phyloP scores from a whole-genome alignment of 2,329 filamentous ascomycete species.

The Paramyrothecium sp. region DNA sequence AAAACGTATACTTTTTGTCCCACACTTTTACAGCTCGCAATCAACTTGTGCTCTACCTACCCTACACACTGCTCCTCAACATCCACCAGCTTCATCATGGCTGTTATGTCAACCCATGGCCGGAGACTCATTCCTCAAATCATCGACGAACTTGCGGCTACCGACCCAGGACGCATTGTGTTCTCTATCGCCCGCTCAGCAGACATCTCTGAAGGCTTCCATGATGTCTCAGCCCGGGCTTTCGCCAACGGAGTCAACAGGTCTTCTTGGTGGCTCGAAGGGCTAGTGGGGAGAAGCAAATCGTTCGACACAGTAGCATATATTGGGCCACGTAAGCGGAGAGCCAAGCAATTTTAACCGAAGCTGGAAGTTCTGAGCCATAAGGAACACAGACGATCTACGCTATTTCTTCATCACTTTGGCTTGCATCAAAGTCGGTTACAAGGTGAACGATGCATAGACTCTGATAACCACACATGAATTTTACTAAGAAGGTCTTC shows the following conservation, averaged over 20 bases:
- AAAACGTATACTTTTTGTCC: too few species aligned
- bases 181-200: slow-evolving; percentile 32
- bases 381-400: slow-evolving; percentile 23
- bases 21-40: too few species aligned
- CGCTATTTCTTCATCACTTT: slow-evolving; percentile 34
- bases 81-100: too few species aligned
- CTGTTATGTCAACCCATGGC: not conserved
- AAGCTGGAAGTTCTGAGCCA: too few species aligned
- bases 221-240: slow-evolving; percentile 20
- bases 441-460: slow-evolving; percentile 23
- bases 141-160: slow-evolving; percentile 18
- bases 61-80: too few species aligned
- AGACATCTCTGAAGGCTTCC: slow-evolving; percentile 22
- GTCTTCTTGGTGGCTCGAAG: slow-evolving; percentile 26
- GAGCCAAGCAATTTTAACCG: too few species aligned
- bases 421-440: slow-evolving; percentile 41
- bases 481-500: too few species aligned
- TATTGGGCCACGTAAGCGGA: slow-evolving; percentile 19
- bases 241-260: slow-evolving; percentile 29
- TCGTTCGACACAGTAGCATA: slow-evolving; percentile 32
- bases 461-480: too few species aligned
- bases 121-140: slow-evolving; percentile 15
- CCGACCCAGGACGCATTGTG: slow-evolving; percentile 28
- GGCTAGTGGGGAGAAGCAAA: slow-evolving; percentile 21
- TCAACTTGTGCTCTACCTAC: too few species aligned